phyloP scores from a whole-genome alignment of 2,329 filamentous ascomycete genomes.

The Clonostachys rosea region DNA sequence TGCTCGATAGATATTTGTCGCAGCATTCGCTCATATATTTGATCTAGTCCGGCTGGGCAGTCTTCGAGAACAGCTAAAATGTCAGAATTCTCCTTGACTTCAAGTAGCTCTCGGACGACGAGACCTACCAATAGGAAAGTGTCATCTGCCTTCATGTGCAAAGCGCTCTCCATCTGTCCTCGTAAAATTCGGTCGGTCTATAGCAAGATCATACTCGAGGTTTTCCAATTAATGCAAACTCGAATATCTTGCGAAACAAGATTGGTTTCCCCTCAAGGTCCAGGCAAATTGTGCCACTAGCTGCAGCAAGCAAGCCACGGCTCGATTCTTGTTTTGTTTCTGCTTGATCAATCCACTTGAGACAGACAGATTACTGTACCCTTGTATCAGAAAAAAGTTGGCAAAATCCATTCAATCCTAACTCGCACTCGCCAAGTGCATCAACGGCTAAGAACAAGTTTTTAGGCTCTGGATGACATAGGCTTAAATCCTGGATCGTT shows the following conservation, averaged over 20 bases:
- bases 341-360: constrained; percentile 38
- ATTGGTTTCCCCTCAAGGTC: constrained; percentile 24
- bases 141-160: constrained; percentile 21
- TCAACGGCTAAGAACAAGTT: constrained; percentile 19
- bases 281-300: constrained; percentile 13
- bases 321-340: constrained; percentile 30
- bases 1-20: constrained; percentile 12
- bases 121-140: constrained; percentile 19
- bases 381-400: constrained; percentile 20
- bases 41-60: constrained; percentile 21
- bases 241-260: constrained; percentile 25
- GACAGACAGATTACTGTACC: constrained; percentile 19
- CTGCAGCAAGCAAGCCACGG: too few relatives aligned
- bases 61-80: constrained; percentile 7
- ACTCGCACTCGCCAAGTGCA: constrained; percentile 38
- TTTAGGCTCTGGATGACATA: constrained; percentile 15
- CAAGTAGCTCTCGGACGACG: constrained; percentile 5
- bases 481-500: constrained; percentile 6
- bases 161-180: constrained; percentile 3
- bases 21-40: constrained; percentile 28
- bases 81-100: not conserved
- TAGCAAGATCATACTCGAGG: constrained; percentile 11
- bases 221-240: constrained; percentile 23
- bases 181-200: not conserved
- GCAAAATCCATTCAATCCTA: constrained; percentile 9